Evolutionary conservation across 495 filamentous ascomycete species (phyloP), one percentile per base, ranked within the genome.

Genomic region (Lasiosphaeriaceae sp.): DNA sequence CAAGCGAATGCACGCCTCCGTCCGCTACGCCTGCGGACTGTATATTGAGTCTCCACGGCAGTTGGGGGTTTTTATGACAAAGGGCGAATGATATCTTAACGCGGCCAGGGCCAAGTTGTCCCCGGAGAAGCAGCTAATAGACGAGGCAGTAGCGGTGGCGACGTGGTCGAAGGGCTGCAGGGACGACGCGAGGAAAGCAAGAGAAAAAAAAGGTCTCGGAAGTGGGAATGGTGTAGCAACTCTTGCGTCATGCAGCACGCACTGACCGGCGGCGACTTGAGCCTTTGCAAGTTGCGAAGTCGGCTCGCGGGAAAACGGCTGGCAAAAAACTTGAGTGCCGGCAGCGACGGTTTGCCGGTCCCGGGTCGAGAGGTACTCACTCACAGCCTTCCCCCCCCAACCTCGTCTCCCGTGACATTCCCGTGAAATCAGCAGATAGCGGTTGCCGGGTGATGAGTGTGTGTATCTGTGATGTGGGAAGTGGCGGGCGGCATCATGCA

Each of bases 51-150:
- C 52, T 52, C 55, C 58, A 59, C 62, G 62, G 56, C 52, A 61
- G 52, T 59, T 61, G 53, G 62, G 62, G 59, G 54, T 57, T 65
- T 65, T 52, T 52, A 57, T 62, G 62, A 65, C 62, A 65, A 59
- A 62, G 54, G n/a, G 21, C 19, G 35, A 43, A 58, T 43, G 19
- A 16, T 14, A 34, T 48, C 34, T 34, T 52, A 17, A 46, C 37
- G 45, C 41, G 48, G 47, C 59, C 17, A 37, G 45, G 50, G 49
- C 23, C 19, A 29, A 26, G 45, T 31, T 17, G 45, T 17, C 19
- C 23, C 19, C 41, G 44, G 16, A 52, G 26, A 16, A 43, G 39
- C 12, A 17, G n/a, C 39, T 14, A 17, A 43, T 5, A 43, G 39
- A 17, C 39, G 39, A 5, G 14, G 39, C 39, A 17, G 39, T 14